These are phyloP conservation scores for Leucosporidium creatinivorum DNA, from an alignment of 768 basidiomycete genomes.

Conservation along the genomic window DNA sequence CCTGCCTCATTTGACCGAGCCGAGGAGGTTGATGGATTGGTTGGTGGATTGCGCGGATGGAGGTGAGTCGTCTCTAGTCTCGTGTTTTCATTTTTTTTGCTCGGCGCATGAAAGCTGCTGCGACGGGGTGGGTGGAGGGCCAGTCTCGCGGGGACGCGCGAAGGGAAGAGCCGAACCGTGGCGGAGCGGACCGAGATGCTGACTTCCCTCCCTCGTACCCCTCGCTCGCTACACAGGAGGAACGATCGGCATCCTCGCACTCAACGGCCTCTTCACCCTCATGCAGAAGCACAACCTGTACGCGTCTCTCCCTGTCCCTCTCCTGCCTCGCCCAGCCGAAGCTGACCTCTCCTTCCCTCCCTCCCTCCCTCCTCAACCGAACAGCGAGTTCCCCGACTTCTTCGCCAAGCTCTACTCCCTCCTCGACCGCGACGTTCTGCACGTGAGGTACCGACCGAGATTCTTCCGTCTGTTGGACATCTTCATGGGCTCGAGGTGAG, in stretches of 20 bases:
- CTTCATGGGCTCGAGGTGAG: slow-evolving; percentile 85
- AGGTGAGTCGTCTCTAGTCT: slow-evolving; percentile 47
- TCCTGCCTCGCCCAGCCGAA: too few relatives aligned
- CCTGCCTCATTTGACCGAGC: slow-evolving; percentile 71
- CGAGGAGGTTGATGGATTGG: slow-evolving; percentile 85
- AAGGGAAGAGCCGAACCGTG: too few relatives aligned
- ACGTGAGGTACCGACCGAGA: slow-evolving; percentile 83
- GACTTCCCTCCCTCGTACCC: neutral
- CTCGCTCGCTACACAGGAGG: slow-evolving; percentile 52
- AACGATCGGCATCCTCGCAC: slow-evolving; percentile 71
- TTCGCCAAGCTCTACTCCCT: slow-evolving; percentile 86
- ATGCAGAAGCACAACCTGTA: slow-evolving; percentile 91
- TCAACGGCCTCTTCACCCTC: slow-evolving; percentile 83
- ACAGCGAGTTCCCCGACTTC: slow-evolving; percentile 90
- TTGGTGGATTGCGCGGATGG: slow-evolving; percentile 72
- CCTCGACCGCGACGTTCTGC: slow-evolving; percentile 77
- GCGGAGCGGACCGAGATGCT: too few relatives aligned
- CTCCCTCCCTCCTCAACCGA: neutral
- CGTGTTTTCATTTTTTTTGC: neutral
- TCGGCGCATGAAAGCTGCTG: too few relatives aligned
- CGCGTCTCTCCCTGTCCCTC: slow-evolving; percentile 39
- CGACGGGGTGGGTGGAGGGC: too few relatives aligned
- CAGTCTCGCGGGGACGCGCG: too few relatives aligned
- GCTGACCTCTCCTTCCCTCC: neutral
- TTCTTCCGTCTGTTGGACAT: slow-evolving; percentile 89